Evolutionary conservation across 2,329 filamentous ascomycete species (phyloP), one percentile per base, ranked within the genome.

Genomic region (Pseudogymnoascus sp.): DNA sequence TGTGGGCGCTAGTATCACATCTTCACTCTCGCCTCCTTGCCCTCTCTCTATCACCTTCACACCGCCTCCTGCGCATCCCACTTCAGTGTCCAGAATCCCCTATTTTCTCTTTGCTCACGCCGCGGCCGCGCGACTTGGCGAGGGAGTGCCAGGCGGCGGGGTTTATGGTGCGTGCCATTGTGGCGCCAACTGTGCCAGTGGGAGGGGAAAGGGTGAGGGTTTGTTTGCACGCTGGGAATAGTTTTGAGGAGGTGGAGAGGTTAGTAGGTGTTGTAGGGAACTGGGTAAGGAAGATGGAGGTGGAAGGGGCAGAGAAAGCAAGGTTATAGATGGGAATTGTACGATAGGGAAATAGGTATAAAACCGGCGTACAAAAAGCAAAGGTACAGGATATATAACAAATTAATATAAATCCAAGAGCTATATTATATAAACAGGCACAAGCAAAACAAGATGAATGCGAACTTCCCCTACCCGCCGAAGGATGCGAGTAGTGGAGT

Each of bases 201-300:
- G 86, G 87, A 0, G 82, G 77, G 4, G 85, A 89, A 70, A 76
- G 88, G 10, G 82, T 90, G 0, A 76, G 88, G 7, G 77, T 91
- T 0, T 90, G 87, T 71, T 71, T 91, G 2, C 88, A 91, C 72
- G 84, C 86, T 0, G 83, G 81, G 0, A 91, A 90, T 65, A 86
- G 82, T 0, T 64, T 74, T 6, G 74, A 76, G 4, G 78, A 90
- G 63, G 77, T 89, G 0, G 78, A 85, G 4, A 77, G 75, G 0
- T 70, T 90, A 21, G 68, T 71, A 3, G 59, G 14, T 6, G 64
- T 62, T 21, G 67, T 72, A 10, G 62, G 58, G 19, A 41, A 45
- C 14, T 72, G 71, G 71, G 26, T 71, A 21, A 61, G 19, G 8
- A 37, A 6, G 6, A 23, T 19, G 14, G 45, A 52, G n/a, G 8